Conservation (phyloP, 2,329 filamentous ascomycete species). For the Falciphora oryzae region DNA sequence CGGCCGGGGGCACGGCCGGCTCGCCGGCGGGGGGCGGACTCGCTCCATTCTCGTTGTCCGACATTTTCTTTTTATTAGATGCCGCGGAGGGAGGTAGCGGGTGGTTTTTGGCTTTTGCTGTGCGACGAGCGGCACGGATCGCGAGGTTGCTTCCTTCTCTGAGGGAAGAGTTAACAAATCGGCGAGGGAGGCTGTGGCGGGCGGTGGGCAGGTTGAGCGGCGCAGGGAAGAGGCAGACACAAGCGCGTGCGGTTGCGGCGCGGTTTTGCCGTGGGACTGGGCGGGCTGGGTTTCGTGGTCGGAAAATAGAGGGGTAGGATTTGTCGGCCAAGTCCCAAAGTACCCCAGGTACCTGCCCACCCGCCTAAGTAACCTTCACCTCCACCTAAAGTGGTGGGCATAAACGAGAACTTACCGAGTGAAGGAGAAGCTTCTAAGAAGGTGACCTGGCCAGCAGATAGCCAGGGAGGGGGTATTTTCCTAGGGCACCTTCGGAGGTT, state of each 20-base stretch:
- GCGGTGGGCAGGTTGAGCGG: not conserved
- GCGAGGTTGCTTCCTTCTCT: not conserved
- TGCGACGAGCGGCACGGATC: not conserved
- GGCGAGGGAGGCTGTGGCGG: not conserved
- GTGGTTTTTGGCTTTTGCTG: not conserved
- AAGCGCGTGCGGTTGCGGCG: not conserved
- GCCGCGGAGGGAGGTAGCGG: too few species aligned
- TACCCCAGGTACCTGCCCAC: too few species aligned
- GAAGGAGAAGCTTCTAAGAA: too few species aligned
- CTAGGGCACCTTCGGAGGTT: too few species aligned
- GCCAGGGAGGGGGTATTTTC: too few species aligned
- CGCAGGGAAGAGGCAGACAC: not conserved
- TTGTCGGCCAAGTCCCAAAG: not conserved
- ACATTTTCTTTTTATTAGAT: constrained; percentile 31
- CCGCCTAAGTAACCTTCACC: too few species aligned
- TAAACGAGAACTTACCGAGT: too few species aligned
- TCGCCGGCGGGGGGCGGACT: constrained; percentile 31
- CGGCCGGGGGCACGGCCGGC: constrained; percentile 36
- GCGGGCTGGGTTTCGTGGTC: not conserved
- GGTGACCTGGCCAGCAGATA: too few species aligned
- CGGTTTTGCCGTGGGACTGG: not conserved
- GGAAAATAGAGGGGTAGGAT: not conserved
- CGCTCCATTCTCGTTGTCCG: constrained; percentile 45
- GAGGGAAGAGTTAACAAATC: not conserved
- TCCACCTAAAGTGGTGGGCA: too few species aligned